These are phyloP conservation scores for Aspergillus cristatus DNA, from an alignment of 495 filamentous ascomycete species.

Conservation along the genomic window DNA sequence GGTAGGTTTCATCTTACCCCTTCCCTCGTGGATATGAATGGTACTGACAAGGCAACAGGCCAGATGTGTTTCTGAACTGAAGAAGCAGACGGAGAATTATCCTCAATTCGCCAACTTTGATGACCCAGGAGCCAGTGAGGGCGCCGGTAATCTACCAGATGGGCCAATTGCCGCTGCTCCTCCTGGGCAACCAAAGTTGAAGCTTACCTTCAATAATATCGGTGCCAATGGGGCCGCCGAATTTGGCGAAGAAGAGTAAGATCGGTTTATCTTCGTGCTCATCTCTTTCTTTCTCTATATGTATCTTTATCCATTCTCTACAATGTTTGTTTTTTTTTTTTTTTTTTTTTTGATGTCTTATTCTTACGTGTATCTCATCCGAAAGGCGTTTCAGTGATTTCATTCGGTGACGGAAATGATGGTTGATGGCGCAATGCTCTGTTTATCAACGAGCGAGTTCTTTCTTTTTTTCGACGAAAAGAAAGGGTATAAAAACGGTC, in stretches of 20 bases:
- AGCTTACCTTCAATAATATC: conserved; percentile 46
- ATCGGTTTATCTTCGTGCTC: background rate
- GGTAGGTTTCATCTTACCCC: conserved; percentile 42
- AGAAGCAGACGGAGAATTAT: conserved; percentile 58
- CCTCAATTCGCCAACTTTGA: conserved; percentile 70
- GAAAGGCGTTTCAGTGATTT: conserved; percentile 15
- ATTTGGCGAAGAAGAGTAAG: conserved; percentile 28
- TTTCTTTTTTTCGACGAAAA: background rate
- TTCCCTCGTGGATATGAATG: background rate
- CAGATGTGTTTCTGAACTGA: conserved; percentile 57
- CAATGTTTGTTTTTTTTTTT: conserved; percentile 8
- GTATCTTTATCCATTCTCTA: conserved; percentile 9
- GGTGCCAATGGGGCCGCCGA: conserved; percentile 16
- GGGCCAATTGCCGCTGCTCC: conserved; percentile 47
- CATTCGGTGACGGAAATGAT: conserved; percentile 13
- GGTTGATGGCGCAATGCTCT: conserved; percentile 18
- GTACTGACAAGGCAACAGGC: conserved; percentile 39
- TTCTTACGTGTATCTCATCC: conserved; percentile 11
- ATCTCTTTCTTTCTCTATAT: conserved; percentile 8
- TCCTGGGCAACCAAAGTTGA: conserved; percentile 48
- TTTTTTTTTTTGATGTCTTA: conserved; percentile 4
- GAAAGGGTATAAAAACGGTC: too few species aligned
- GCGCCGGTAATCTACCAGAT: conserved; percentile 44
- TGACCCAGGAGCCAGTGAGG: conserved; percentile 51
- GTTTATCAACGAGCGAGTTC: conserved; percentile 10